These are phyloP conservation scores for Gracilaria domingensis DNA, from an alignment of 23 red algal genomes.

Conservation along the genomic window DNA sequence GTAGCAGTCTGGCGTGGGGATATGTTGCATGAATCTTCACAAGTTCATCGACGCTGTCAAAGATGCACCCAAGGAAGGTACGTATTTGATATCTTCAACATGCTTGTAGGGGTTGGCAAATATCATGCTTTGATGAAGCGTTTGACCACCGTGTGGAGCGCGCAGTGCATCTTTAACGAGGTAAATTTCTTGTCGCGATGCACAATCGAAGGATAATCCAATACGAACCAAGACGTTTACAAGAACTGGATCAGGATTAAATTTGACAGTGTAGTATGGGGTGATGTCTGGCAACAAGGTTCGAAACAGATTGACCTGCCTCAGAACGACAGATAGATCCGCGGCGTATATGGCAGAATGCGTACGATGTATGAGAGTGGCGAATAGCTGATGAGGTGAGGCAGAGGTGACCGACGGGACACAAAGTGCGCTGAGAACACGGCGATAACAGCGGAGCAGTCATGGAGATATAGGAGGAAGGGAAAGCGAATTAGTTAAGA, in stretches of 20 bases:
- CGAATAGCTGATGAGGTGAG: neutral
- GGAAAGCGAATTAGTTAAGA: conserved; percentile 35
- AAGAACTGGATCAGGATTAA: conserved; percentile 81
- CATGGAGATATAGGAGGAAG: conserved; percentile 38
- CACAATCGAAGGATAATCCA: conserved; percentile 89
- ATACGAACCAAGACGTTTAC: conserved; percentile 66
- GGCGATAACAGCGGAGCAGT: neutral
- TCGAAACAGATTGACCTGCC: conserved; percentile 67
- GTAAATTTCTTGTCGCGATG: conserved; percentile 78
- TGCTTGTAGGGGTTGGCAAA: conserved; percentile 94
- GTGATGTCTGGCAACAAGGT: conserved; percentile 63
- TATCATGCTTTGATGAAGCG: conserved; percentile 60
- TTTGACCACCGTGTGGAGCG: conserved; percentile 6
- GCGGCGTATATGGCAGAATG: conserved; percentile 74
- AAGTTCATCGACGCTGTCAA: conserved; percentile 91
- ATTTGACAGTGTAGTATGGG: conserved; percentile 93
- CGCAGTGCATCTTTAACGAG: conserved; percentile 59
- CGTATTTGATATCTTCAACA: conserved; percentile 56
- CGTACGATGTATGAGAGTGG: neutral
- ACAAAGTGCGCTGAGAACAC: neutral
- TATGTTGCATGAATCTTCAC: conserved; percentile 65
- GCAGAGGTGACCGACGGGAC: neutral
- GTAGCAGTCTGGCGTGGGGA: conserved; percentile 54
- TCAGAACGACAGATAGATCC: conserved; percentile 72
- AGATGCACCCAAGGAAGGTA: conserved; percentile 49